These are phyloP conservation scores for Solanum hybrid DNA, from an alignment of 305 asterid genomes.

Conservation along the genomic window DNA sequence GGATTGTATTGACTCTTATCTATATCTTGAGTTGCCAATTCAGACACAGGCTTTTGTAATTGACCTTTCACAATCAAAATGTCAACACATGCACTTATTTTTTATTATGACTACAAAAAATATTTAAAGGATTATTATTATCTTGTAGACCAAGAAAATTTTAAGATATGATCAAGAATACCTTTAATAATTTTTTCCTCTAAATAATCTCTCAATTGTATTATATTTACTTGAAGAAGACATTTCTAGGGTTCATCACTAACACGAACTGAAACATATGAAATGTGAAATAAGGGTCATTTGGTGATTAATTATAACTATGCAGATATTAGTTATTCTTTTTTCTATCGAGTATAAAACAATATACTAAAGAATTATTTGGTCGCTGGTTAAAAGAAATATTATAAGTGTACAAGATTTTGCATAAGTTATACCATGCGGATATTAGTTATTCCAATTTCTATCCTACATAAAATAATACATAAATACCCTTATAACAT, in stretches of 20 bases:
- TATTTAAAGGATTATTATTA: not conserved
- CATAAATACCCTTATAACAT: not conserved
- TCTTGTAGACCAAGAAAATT: not conserved
- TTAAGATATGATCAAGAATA: not conserved
- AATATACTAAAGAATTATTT: too few species aligned
- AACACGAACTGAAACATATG: not conserved
- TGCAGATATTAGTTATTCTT: not conserved
- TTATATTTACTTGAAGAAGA: not conserved
- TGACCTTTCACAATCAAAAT: not conserved
- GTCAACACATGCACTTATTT: not conserved
- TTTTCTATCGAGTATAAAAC: too few species aligned
- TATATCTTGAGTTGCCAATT: not conserved
- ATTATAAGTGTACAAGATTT: not conserved
- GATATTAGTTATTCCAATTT: too few species aligned
- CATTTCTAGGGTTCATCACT: not conserved
- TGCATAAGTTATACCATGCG: not conserved
- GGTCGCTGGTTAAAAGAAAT: not conserved
- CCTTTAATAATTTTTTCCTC: not conserved
- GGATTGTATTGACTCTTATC: not conserved
- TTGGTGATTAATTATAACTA: not conserved
- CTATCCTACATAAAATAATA: not conserved
- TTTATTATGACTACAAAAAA: not conserved
- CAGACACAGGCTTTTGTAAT: not conserved
- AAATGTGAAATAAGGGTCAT: not conserved
- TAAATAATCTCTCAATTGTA: not conserved